phyloP scores from a whole-genome alignment of 2,329 filamentous ascomycete species.

The Purpureocillium takamizusanense region DNA sequence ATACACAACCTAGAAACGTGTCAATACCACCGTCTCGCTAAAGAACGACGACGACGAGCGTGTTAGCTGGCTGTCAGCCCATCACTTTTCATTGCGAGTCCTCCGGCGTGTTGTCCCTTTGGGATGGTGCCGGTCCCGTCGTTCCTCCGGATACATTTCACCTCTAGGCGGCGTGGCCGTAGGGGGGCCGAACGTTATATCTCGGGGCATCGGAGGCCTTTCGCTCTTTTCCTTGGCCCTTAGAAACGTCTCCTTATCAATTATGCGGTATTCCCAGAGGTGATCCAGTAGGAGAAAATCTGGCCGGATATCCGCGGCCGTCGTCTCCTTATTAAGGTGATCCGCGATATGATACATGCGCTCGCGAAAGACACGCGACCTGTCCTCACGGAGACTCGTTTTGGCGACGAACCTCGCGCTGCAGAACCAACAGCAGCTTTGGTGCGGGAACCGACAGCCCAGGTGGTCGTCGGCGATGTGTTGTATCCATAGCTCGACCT shows the following conservation, averaged over 20 bases:
- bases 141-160: not conserved
- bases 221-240: slow-evolving; percentile 11
- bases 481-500: slow-evolving; percentile 32
- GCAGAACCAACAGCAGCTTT: slow-evolving; percentile 43
- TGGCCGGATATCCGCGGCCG: slow-evolving; percentile 17
- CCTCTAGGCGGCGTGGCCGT: not conserved
- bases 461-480: slow-evolving; percentile 34
- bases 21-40: no score
- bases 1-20: no score
- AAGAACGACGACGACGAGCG: no score
- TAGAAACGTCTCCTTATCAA: slow-evolving; percentile 16
- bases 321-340: slow-evolving; percentile 27
- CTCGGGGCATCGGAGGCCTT: slow-evolving; percentile 1
- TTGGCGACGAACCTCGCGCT: slow-evolving; percentile 22
- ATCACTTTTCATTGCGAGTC: slow-evolving; percentile 16
- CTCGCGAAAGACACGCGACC: slow-evolving; percentile 17
- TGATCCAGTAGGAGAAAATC: slow-evolving; percentile 33
- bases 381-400: slow-evolving; percentile 2
- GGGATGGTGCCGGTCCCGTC: not conserved
- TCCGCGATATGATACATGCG: slow-evolving; percentile 41
- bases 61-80: no score
- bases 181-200: not conserved
- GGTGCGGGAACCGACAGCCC: slow-evolving; percentile 19
- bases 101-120: no score
- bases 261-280: slow-evolving; percentile 16